Base-by-base conservation (phyloP, 148 eudicot species). In the Polygonum maritimum region DNA sequence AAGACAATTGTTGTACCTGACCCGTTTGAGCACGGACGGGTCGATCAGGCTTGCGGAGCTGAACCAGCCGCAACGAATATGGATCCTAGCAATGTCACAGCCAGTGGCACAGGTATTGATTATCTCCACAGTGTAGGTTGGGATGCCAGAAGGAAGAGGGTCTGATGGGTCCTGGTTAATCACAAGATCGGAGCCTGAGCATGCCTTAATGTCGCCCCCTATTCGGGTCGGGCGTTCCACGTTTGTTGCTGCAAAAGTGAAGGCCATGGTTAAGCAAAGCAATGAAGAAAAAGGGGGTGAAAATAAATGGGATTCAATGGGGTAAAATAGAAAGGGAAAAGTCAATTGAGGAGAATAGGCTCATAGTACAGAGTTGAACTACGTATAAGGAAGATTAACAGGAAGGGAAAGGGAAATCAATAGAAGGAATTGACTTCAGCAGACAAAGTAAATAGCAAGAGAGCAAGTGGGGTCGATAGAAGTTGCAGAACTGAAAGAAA, bases 91-190 rank as follows among this genome's bases (percentile, higher is more conserved):
- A 38, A 77, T 70, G 48, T 52, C 49, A 18, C 79, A 77, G 69
- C 67, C 65, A 11, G 75, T 16, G 49, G 52, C 48, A 39, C 79
- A 77, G 19, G 67, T 44, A 19, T 77, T 77, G 49, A 15, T 52
- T 9, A 77, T 51, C 65, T 48, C 18, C 8, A 77, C 79, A 14
- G 75, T 70, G 51, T 77, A 77, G 33, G 79, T 77, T 14, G 79
- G 79, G 75, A 77, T 77, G 19, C 79, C 75, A 11, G 75, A 70
- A 16, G 79, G 75, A 21, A 77, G 79, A 16, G 79, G 79, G 11
- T 33, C 21, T 48, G 65, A 18, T 10, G 75, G 75, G 13, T 75
- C 75, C 39, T 77, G 79, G 33, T 13, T 67, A 7, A 77, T 45
- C 41, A 67, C 47, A 5, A 77, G 60, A 40, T 67, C 74, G 10